Base-by-base conservation (phyloP, 805 yeast species). In the Pichia californica region DNA sequence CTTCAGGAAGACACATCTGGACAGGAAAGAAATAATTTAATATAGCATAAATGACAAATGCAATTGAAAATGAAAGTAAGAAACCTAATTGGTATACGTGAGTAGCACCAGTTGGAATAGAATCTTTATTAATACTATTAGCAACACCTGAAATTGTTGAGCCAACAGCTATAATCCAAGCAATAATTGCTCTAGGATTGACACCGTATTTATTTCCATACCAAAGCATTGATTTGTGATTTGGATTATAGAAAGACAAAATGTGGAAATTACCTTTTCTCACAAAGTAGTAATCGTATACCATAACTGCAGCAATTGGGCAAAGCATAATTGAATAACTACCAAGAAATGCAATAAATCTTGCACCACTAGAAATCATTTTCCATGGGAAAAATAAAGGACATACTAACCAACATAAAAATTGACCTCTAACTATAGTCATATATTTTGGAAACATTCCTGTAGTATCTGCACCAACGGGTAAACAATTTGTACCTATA, bases 381-480 rank as follows among this genome's bases (percentile, higher is more conserved):
- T 52, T 53, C 74, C 74, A 69, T n/a, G 74, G 74, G 43, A 63
- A 63, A 26, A 59, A 54, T 6, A 54, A 61, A 61, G 63, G 62
- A 3, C 67, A 54, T 19, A 62, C 45, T n/a, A 54, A 32, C 9
- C 54, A 59, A 34, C 64, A 65, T 36, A 72, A 50, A 52, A 66
- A 57, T 34, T 74, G 69, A 23, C 80, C 81, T 42, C 77, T 58
- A 30, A 61, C 56, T 34, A 73, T 67, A 48, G 67, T 67, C 48
- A 72, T 56, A 46, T 61, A 68, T 41, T 57, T 58, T 35, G 77
- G 77, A 35, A 65, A 61, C 48, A 74, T 51, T 46, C 70, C 76
- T 29, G 75, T 68, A 47, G 74, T 48, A 49, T 74, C 78, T 59
- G 71, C 74, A 30, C 76, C 77, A 19, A 72, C 73, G 40, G 74